Conservation (phyloP, 179 eudicot genomes). For the Silene coronaria region DNA sequence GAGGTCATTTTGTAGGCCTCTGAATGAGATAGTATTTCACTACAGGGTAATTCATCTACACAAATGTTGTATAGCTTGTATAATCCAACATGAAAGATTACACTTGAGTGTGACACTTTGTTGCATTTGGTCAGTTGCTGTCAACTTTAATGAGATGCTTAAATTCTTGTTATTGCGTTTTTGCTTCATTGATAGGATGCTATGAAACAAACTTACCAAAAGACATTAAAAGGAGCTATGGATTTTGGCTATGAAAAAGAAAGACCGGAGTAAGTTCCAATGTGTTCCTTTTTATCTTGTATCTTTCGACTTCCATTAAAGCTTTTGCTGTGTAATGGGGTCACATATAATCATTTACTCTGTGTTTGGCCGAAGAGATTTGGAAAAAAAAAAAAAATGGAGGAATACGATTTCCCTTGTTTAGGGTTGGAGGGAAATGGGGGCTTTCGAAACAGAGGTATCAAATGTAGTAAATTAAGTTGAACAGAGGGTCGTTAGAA, state of each 20-base stretch:
- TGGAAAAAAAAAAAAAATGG: not conserved
- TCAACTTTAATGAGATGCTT: constrained; percentile 1
- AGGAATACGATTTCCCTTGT: too few species aligned
- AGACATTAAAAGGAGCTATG: constrained; percentile 71
- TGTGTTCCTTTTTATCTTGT: constrained; percentile 12
- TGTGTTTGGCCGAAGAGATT: too few species aligned
- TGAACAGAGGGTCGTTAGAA: too few species aligned
- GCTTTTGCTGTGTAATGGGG: not conserved
- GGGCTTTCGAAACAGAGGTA: too few species aligned
- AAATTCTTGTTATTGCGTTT: constrained; percentile 10
- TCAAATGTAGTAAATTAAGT: too few species aligned
- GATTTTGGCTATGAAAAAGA: constrained; percentile 91
- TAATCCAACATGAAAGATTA: not conserved
- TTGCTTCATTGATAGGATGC: constrained; percentile 60
- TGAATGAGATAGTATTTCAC: not conserved
- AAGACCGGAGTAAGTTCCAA: constrained; percentile 83
- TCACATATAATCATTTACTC: not conserved
- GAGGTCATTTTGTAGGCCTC: not conserved
- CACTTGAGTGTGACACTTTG: not conserved
- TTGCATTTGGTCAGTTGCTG: not conserved
- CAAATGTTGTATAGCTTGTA: not conserved
- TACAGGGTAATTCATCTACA: not conserved
- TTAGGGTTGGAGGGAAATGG: too few species aligned
- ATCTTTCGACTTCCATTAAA: not conserved
- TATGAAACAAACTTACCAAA: constrained; percentile 90